Percentiles rank a stretch among this genome's conserved stretches.
Evolutionary conservation across 1,284 basidiomycete species (phyloP).

Genomic region (Abortiporus biennis): DNA sequence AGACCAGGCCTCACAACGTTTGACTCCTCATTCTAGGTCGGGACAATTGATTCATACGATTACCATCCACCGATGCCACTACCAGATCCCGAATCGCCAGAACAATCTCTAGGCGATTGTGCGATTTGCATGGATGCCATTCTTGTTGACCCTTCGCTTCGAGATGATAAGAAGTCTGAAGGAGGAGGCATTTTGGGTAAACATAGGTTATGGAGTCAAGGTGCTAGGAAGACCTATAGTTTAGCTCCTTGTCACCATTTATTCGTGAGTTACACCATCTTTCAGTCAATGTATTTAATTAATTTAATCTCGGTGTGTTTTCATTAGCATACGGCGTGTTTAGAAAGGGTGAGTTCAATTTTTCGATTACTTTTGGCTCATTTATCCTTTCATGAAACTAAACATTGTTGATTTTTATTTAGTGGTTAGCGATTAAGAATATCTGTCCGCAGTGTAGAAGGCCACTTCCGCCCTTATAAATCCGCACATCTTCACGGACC

Average conservation of each 20-base stretch:
- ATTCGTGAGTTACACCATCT: constrained; percentile 50
- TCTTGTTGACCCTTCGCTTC: constrained; percentile 36
- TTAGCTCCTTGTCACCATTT: constrained; percentile 86
- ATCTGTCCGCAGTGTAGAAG: constrained; percentile 87
- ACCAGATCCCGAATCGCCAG: constrained; percentile 67
- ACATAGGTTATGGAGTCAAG: constrained; percentile 32
- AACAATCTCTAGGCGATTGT: constrained; percentile 75
- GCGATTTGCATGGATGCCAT: constrained; percentile 91
- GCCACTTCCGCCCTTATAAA: constrained; percentile 69
- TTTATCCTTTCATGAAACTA: constrained; percentile 6
- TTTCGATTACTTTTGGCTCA: constrained; percentile 3
- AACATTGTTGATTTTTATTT: constrained; percentile 11
- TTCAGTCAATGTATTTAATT: neutral
- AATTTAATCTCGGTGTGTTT: neutral
- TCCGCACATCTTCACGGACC: no score
- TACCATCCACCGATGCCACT: constrained; percentile 77
- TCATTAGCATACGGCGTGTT: constrained; percentile 73
- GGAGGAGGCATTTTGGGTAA: constrained; percentile 11
- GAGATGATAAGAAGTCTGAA: constrained; percentile 21
- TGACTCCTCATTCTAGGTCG: constrained; percentile 39
- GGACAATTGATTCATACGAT: constrained; percentile 63
- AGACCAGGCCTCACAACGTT: no score
- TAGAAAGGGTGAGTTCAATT: constrained; percentile 53
- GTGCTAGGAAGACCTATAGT: constrained; percentile 65
- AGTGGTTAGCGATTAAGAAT: constrained; percentile 91